Evolutionary conservation across 345 rosid species (phyloP).

Genomic region (Nasturtium officinale): DNA sequence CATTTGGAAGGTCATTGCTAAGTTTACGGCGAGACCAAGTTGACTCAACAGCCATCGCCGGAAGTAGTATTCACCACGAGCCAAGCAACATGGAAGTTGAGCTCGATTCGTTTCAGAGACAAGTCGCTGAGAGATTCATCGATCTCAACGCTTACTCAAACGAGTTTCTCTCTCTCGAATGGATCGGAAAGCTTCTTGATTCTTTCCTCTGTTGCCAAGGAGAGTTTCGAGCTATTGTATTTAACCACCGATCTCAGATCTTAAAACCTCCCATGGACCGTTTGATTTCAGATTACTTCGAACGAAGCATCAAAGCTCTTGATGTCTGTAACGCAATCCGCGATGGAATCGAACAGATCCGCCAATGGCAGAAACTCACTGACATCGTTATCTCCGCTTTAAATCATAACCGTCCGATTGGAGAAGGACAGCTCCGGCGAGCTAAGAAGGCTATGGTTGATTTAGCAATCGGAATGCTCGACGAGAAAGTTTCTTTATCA

Average conservation of each 20-base stretch:
- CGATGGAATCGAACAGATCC: conserved; percentile 80
- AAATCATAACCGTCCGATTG: conserved; percentile 49
- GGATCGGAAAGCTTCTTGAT: conserved; percentile 64
- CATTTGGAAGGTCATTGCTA: conserved; percentile 55
- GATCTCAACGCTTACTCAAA: conserved; percentile 47
- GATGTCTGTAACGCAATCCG: conserved; percentile 86
- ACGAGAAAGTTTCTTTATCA: conserved; percentile 69
- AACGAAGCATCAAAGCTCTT: conserved; percentile 79
- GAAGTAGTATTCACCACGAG: conserved; percentile 31
- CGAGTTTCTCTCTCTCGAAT: conserved; percentile 61
- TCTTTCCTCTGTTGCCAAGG: conserved; percentile 65
- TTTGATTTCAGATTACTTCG: conserved; percentile 57
- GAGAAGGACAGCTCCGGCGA: conserved; percentile 89
- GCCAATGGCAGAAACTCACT: conserved; percentile 66
- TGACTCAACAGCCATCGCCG: conserved; percentile 23
- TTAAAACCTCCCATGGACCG: conserved; percentile 55
- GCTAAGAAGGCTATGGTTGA: conserved; percentile 86
- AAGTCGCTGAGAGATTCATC: conserved; percentile 58
- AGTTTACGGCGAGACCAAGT: conserved; percentile 56
- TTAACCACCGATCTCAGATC: conserved; percentile 46
- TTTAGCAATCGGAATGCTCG: conserved; percentile 83
- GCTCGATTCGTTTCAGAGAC: conserved; percentile 65
- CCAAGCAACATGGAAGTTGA: conserved; percentile 46
- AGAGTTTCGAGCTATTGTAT: conserved; percentile 59
- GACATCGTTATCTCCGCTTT: conserved; percentile 72